These are phyloP conservation scores for Trifolium subterraneum DNA, from an alignment of 306 rosid genomes.

Conservation along the genomic window DNA sequence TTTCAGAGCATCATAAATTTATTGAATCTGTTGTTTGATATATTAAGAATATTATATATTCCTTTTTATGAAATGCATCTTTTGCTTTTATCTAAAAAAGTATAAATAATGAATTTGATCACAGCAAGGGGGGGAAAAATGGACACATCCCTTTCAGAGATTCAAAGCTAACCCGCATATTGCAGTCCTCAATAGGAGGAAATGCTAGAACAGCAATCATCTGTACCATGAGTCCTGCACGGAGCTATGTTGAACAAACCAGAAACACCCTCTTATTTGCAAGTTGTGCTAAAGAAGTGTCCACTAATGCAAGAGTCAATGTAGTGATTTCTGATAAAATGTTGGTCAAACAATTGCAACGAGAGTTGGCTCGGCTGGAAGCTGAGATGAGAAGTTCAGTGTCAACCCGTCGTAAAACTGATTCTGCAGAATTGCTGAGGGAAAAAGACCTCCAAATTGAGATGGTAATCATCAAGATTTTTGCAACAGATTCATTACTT, in stretches of 20 bases:
- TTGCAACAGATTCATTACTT: slow-evolving; percentile 12
- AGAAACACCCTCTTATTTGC: slow-evolving; percentile 97
- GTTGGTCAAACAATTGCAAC: slow-evolving; percentile 86
- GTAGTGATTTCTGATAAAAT: slow-evolving; percentile 87
- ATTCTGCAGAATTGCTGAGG: slow-evolving; percentile 58
- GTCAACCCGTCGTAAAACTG: slow-evolving; percentile 44
- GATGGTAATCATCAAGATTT: slow-evolving; percentile 58
- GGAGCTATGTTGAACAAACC: slow-evolving; percentile 84
- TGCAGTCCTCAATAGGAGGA: slow-evolving; percentile 95
- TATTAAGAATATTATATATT: slow-evolving; percentile 19
- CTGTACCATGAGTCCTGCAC: slow-evolving; percentile 94
- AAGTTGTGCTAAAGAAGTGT: slow-evolving; percentile 89
- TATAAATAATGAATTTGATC: slow-evolving; percentile 33
- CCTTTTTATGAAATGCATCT: background rate
- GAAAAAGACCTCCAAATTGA: slow-evolving; percentile 86
- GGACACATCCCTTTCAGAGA: slow-evolving; percentile 97
- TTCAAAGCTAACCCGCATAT: slow-evolving; percentile 95
- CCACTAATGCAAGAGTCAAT: slow-evolving; percentile 86
- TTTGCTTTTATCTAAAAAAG: slow-evolving; percentile 13
- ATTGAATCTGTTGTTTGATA: slow-evolving; percentile 14
- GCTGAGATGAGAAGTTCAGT: slow-evolving; percentile 64
- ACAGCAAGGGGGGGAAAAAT: slow-evolving; percentile 96
- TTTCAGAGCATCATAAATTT: slow-evolving; percentile 15
- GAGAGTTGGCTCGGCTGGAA: slow-evolving; percentile 80
- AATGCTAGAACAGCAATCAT: slow-evolving; percentile 95